These are phyloP conservation scores for Helicosporidium sp. DNA, from an alignment of 139 green algal species.

Conservation along the genomic window DNA sequence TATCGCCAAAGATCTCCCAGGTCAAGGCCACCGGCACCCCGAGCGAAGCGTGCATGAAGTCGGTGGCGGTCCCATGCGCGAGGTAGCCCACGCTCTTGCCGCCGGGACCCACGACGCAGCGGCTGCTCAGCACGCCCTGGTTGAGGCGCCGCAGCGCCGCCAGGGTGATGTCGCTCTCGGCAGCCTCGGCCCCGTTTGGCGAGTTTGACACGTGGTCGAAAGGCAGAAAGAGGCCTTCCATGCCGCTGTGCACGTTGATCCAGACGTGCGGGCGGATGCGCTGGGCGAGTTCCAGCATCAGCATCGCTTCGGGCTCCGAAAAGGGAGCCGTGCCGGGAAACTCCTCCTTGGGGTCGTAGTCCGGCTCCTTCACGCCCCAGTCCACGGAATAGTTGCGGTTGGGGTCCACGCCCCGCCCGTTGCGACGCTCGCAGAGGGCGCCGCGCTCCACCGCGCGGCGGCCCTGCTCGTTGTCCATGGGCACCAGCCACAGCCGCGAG, in stretches of 20 bases:
- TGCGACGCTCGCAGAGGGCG: constrained; percentile 84
- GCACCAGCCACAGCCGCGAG: constrained; percentile 50
- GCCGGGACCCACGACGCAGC: constrained; percentile 63
- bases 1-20: constrained; percentile 92
- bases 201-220: constrained; percentile 61
- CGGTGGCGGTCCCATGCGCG: constrained; percentile 85
- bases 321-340: constrained; percentile 55
- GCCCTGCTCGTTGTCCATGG: constrained; percentile 81
- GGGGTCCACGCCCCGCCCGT: constrained; percentile 85
- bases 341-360: constrained; percentile 82
- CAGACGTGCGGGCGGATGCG: constrained; percentile 68
- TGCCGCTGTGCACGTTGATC: constrained; percentile 88
- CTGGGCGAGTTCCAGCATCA: constrained; percentile 40
- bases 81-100: constrained; percentile 72
- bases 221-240: constrained; percentile 90
- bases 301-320: constrained; percentile 72
- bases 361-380: constrained; percentile 81
- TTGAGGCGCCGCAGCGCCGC: constrained; percentile 56
- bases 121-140: constrained; percentile 22
- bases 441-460: constrained; percentile 58
- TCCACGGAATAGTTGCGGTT: constrained; percentile 91
- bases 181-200: constrained; percentile 14
- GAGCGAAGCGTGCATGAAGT: constrained; percentile 74
- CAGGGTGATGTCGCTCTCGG: constrained; percentile 22
- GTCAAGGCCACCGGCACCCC: constrained; percentile 67